Conservation (phyloP, 2,329 filamentous ascomycete genomes). For the Aureobasidium lini region DNA sequence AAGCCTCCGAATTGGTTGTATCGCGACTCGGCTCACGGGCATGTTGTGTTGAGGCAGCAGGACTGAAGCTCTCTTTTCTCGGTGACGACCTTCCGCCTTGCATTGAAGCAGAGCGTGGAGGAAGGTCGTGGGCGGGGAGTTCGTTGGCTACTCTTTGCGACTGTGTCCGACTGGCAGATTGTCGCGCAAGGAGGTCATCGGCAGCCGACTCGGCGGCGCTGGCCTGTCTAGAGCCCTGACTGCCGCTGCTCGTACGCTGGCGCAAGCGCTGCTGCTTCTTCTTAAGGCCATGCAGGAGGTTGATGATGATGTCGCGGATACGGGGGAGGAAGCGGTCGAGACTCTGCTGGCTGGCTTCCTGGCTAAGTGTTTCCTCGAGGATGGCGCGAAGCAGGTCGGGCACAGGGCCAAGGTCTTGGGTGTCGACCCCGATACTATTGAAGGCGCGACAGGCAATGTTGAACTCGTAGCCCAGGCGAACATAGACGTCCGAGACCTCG, state of each 20-base stretch:
- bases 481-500: slow-evolving; percentile 96
- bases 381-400: slow-evolving; percentile 85
- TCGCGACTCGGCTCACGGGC: slow-evolving; percentile 23
- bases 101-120: slow-evolving; percentile 41
- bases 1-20: slow-evolving; percentile 47
- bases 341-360: slow-evolving; percentile 89
- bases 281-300: slow-evolving; percentile 89
- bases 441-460: slow-evolving; percentile 98
- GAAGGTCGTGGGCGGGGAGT: slow-evolving; percentile 33
- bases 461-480: slow-evolving; percentile 95
- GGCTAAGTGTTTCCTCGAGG: slow-evolving; percentile 89
- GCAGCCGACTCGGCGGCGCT: slow-evolving; percentile 41
- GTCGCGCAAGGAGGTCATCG: slow-evolving; percentile 33
- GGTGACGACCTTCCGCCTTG: slow-evolving; percentile 37
- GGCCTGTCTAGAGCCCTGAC: slow-evolving; percentile 31
- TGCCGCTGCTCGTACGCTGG: slow-evolving; percentile 36
- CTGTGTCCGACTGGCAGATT: slow-evolving; percentile 34
- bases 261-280: slow-evolving; percentile 88
- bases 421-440: slow-evolving; percentile 93
- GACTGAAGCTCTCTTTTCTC: slow-evolving; percentile 32
- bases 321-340: slow-evolving; percentile 87
- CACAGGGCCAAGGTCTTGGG: slow-evolving; percentile 86
- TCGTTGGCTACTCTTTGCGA: slow-evolving; percentile 36
- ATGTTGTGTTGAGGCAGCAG: slow-evolving; percentile 26
- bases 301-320: slow-evolving; percentile 98